Base-by-base conservation (phyloP, 2,329 filamentous ascomycete species). In the Phialophora tarda region DNA sequence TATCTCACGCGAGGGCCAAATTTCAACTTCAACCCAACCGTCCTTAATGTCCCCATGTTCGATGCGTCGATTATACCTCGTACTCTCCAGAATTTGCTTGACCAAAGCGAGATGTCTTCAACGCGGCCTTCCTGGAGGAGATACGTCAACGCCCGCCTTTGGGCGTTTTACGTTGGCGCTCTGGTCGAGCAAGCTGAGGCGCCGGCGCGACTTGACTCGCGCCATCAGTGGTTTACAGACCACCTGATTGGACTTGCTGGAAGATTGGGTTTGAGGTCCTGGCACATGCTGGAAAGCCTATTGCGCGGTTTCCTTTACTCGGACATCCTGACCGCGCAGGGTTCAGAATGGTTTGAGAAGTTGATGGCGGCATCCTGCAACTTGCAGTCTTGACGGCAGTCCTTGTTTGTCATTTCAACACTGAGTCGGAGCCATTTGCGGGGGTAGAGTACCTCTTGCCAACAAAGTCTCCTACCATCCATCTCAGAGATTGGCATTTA, bases 121-220 rank as follows among this genome's bases (percentile, higher is more conserved):
- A 51, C 34, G 38, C 50, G 53, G 21, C 21, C n/a, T 47, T 58
- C n/a, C 14, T 63, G 50, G 60, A 56, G 50, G 24, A 51, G 32
- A 34, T 63, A 59, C 34, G 48, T 32, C 11, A 66, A 63, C 48
- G 51, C 64, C 12, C 26, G 64, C n/a, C n/a, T 66, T 12, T 66
- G 64, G 60, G 64, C 60, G n/a, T 38, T 47, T 21, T 63, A 63
- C 41, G 55, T 66, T 28, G 64, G 60, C 32, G 64, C 64, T 44
- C 48, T 66, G n/a, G 30, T 28, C 10, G 64, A 66, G 26, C 64
- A 63, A 34, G 12, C 32, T 28, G 26, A 50, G 5, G 14, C 32
- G 11, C 5, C 55, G 14, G 14, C 21, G 11, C 23, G 14, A 24
- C 2, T 14, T 34, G 21, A 41, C 11, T 11, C 34, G 11, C 32